Conservation (phyloP, 2,329 filamentous ascomycete species). For the Ceratocystis diversiconidia region DNA sequence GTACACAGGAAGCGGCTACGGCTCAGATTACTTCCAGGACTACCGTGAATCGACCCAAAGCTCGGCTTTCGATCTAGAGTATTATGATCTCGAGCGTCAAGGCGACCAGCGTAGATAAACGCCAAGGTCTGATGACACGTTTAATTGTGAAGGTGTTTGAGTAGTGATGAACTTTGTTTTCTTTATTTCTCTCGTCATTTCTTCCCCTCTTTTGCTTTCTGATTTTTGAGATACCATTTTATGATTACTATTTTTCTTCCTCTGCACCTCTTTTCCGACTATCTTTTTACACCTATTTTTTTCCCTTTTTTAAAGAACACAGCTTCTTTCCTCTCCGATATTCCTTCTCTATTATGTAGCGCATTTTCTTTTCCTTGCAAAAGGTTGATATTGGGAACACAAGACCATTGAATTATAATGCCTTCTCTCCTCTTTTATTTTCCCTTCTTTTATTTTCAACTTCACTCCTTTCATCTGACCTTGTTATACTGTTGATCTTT, state of each 20-base stretch:
- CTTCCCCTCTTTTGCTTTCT: background rate
- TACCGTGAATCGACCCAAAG: constrained; percentile 14
- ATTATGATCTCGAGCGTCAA: constrained; percentile 15
- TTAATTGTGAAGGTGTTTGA: background rate
- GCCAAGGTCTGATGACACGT: background rate
- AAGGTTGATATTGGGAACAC: constrained; percentile 3
- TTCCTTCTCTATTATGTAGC: background rate
- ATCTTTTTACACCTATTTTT: background rate
- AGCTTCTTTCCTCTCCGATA: background rate
- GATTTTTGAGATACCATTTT: constrained; percentile 15
- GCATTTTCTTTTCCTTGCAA: background rate
- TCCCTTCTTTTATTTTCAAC: background rate
- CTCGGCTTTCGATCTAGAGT: constrained; percentile 15
- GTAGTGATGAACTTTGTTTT: background rate
- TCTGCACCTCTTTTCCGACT: background rate
- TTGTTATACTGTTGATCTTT: background rate
- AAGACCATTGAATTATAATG: background rate
- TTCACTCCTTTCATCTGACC: background rate
- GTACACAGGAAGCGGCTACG: constrained; percentile 20
- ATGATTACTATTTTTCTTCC: background rate
- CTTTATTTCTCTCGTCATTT: constrained; percentile 8
- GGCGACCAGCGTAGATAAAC: constrained; percentile 1
- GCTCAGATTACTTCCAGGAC: constrained; percentile 20
- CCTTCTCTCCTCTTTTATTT: background rate
- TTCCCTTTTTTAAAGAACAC: background rate